Base-by-base conservation (phyloP, 495 filamentous ascomycete genomes). In the Chaetomidium leptoderma region DNA sequence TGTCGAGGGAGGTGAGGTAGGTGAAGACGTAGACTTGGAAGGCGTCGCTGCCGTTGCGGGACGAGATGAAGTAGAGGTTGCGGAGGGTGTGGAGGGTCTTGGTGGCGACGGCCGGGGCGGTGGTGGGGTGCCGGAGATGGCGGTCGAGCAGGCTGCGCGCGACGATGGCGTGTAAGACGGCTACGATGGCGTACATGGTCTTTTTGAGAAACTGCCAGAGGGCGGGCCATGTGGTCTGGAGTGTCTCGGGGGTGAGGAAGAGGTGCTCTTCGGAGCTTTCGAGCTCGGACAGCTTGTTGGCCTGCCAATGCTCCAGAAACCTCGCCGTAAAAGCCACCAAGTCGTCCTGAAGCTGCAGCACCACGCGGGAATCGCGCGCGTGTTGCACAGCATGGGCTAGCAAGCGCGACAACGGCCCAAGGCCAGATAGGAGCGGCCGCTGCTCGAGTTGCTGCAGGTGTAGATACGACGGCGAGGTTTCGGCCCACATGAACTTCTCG, bases 61-160 rank as follows among this genome's bases (percentile, higher is more conserved):
- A 88, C 1, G 91, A 89, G 54, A 97, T 83, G 65, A 97, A 98
- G 66, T 90, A 90, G 21, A 97, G 72, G 64, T 90, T 88, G 40
- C 90, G 84, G 35, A 98, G 85, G 16, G 82, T 84, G 47, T 88
- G 83, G 27, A 98, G 83, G 7, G 86, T 77, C 73, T 92, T 89
- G 33, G 84, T 80, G 36, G 89, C 90, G 27, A 95, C 73, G 23
- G 79, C 76, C 1, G 91, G 88, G 0, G 87, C 89, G 47, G 81
- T 78, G 60, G 43, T 47, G 58, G 72, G 69, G 42, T 72, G 72
- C 35, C 71, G 67, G 37, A 85, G 69, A 49, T 57, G 60, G 11
- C 66, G 67, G 49, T 81, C 74, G 48, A 77, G 61, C 19, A 78
- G 68, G 26, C 74, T 83, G 35, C 91, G 81, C 14, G 86, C 83